Base-by-base conservation (phyloP, 2,329 filamentous ascomycete genomes). In the Elsinoe fawcettii region DNA sequence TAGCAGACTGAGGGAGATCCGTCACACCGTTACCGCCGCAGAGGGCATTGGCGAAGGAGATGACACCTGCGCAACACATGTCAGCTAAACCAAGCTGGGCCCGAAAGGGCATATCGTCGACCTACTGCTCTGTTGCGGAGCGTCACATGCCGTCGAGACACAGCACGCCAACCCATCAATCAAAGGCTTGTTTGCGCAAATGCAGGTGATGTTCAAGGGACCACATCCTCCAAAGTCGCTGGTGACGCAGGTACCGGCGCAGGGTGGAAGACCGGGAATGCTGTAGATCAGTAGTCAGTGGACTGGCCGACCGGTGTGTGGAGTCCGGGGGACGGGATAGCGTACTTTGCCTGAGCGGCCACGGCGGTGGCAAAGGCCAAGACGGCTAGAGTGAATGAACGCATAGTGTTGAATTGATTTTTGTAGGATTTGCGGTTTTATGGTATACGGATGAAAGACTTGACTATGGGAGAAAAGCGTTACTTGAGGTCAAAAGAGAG, bases 141-240 rank as follows among this genome's bases (percentile, higher is more conserved):
- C 46, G 55, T 60, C 60, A 62, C 74, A 76, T 4, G 60, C 59
- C 20, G 63, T 60, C 53, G 66, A 65, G 36, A 75, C 71, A 61
- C 74, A 76, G 69, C 74, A 75, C 2, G 71, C 69, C 25, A 76
- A 63, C 11, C 62, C 64, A 37, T 58, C 51, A 55, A 76, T 70
- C 32, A 72, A 65, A 2, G 61, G 60, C 2, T 56, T 59, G 65
- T 72, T 74, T 23, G 61, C 63, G 64, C 74, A 76, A 60, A 76
- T 73, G 63, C 74, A 76, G 34, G 66, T 63, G 54, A 74, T 67
- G 51, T 75, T 70, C 58, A 74, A 60, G 5, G 63, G 59, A 37
- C 60, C 58, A 64, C 74, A 76, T 55, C 66, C 67, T 41, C 70
- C 71, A 32, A 71, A 70, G 56, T 63, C 63, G 61, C 59, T 65